Conservation (phyloP, 768 basidiomycete genomes). For the Suillus sp. region DNA sequence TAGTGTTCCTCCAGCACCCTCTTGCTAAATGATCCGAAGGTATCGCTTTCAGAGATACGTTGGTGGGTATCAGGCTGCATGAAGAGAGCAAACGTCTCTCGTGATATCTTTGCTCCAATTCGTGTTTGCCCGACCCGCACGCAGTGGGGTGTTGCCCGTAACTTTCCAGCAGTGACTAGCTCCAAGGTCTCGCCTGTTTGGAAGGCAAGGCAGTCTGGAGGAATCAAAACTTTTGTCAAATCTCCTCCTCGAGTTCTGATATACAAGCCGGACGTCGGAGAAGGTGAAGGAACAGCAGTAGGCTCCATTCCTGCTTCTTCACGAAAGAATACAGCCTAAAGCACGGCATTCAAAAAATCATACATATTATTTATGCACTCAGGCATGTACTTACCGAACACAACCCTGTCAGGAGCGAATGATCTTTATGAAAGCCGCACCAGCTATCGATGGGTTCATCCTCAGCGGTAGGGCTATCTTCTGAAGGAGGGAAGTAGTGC, state of each 20-base stretch:
- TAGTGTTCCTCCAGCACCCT: slow-evolving; percentile 67
- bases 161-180: slow-evolving; percentile 75
- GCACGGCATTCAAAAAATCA: slow-evolving; percentile 5
- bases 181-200: slow-evolving; percentile 97
- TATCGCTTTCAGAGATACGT: slow-evolving; percentile 64
- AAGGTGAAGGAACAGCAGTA: slow-evolving; percentile 62
- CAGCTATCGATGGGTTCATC: slow-evolving; percentile 81
- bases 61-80: slow-evolving; percentile 89
- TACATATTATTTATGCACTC: slow-evolving; percentile 8
- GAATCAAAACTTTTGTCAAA: slow-evolving; percentile 84
- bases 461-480: slow-evolving; percentile 41
- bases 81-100: slow-evolving; percentile 90
- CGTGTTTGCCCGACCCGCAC: slow-evolving; percentile 66
- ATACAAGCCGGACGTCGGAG: slow-evolving; percentile 81
- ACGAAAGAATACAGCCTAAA: slow-evolving; percentile 81
- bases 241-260: slow-evolving; percentile 83
- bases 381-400: slow-evolving; percentile 63
- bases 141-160: slow-evolving; percentile 94
- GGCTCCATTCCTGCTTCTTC: slow-evolving; percentile 45
- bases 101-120: slow-evolving; percentile 52
- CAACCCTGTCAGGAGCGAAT: slow-evolving; percentile 87
- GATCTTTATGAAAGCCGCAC: slow-evolving; percentile 96
- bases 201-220: slow-evolving; percentile 84
- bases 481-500: slow-evolving; percentile 88
- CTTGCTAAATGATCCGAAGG: slow-evolving; percentile 91